Evolutionary conservation across 371 early-diverging fungal species (phyloP), one percentile per base, ranked within the genome.

Genomic region (Umbelopsis sp.): DNA sequence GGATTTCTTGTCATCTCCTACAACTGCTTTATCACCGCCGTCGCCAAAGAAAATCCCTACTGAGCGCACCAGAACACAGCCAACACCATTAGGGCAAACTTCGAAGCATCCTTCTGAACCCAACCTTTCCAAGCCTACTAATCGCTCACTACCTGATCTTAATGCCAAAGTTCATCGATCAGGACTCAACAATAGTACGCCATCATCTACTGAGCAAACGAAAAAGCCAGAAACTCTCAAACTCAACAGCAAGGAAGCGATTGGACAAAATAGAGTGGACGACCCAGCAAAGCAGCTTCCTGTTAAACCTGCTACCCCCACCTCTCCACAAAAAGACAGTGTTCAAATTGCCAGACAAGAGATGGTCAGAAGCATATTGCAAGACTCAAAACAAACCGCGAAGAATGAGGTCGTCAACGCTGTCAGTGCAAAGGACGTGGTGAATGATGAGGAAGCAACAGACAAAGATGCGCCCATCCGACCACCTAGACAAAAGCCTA

Each of bases 311-410:
- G 16, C 35, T 48, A 35, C 45, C 2, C 7, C 35, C 57, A 35
- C 57, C 14, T 41, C 51, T 2, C 29, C 8, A 51, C 32, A 35
- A 44, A 35, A 35, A 14, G 35, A 57, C 18, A 29, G 29, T 16
- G 29, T 35, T 18, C 57, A 57, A 29, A 32, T 14, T 4, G 57
- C 29, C 37, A 29, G 57, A n/a, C 57, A 57, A 35, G 57, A 57
- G 57, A 57, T 57, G 18, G 57, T 57, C 6, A 29, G 57, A 57
- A 57, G 65, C 11, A 69, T 62, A 11, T 57, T 69, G 37, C 69
- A 65, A 29, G 57, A 50, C 12, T 10, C 66, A 14, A 11, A 51
- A 4, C 64, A 44, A 38, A 32, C 10, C 4, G 35, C 32, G 32
- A 57, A 57, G 18, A 4, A 29, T 7, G 29, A 29, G 4, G 32